phyloP scores from a whole-genome alignment of 2,329 filamentous ascomycete species.

The Blumeria graminis region DNA sequence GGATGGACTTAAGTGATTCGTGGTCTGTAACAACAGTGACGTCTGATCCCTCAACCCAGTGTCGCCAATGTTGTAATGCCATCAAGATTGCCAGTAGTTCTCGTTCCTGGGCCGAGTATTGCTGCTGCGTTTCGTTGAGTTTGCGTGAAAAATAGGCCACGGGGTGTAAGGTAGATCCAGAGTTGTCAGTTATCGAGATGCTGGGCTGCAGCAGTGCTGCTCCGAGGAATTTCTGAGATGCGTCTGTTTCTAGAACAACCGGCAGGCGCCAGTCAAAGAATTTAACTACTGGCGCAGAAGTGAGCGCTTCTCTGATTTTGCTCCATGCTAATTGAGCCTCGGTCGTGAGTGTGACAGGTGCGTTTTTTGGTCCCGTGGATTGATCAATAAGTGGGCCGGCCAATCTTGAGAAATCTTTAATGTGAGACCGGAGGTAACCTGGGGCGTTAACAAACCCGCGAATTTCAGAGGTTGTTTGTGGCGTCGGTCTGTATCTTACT shows the following conservation, averaged over 20 bases:
- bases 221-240: not conserved
- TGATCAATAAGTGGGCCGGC: not conserved
- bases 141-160: not conserved
- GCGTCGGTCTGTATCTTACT: not conserved
- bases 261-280: not conserved
- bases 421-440: not conserved
- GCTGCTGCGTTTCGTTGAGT: not conserved
- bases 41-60: not conserved
- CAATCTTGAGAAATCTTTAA: not conserved
- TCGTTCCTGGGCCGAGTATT: not conserved
- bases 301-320: not conserved
- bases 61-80: not conserved
- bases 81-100: not conserved
- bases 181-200: not conserved
- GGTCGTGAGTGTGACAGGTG: not conserved
- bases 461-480: not conserved
- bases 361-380: not conserved
- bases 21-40: not conserved
- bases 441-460: not conserved
- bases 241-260: not conserved
- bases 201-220: not conserved
- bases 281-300: not conserved
- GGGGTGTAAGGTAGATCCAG: not conserved
- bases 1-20: not conserved
- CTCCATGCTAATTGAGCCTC: not conserved